Base-by-base conservation (phyloP, 148 eudicot genomes). In the Euryodendron excelsum region DNA sequence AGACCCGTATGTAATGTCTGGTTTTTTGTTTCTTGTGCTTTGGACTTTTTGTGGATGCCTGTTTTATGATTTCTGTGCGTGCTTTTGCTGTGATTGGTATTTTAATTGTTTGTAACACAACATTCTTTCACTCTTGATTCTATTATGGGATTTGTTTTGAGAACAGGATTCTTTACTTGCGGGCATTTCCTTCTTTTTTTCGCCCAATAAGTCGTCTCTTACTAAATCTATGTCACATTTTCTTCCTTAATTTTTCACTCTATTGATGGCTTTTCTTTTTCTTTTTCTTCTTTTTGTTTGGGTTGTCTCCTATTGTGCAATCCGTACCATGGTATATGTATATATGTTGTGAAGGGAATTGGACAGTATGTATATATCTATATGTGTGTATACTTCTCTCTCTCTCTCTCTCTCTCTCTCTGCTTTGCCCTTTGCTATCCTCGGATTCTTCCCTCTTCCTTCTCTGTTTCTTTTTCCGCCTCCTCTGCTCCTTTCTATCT, bases 1-100 rank as follows among this genome's bases (percentile, higher is more conserved):
- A 53, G 93, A 90, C 77, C 96, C 93, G 96, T 92, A 88, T 37
- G 96, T 87, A 82, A 33, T 68, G 50, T 41, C 8, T 41, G 4
- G 4, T 41, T 67, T 74, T 72, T 27, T 1, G 48, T 60, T 41
- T 36, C 14, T 11, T 23, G 2, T 17, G 3, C 45, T n/a, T 52
- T 52, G 69, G 30, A 17, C 4, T 62, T 21, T 65, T 13, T 45
- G 13, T 64, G 27, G 13, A 53, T 41, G 45, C 5, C 5, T 41
- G 45, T 41, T 41, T 41, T 28, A 18, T 33, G 34, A 44, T 4
- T 36, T 58, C 31, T 65, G 50, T 55, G 44, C 5, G 36, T 9
- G 45, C 4, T 9, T n/a, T 1, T 33, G 25, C n/a, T 8, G 75
- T 8, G n/a, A 2, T 53, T 25, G 45, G 45, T 41, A 41, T 41